Conservation (phyloP, 1,284 basidiomycete species). For the Ustanciosporium gigantosporum region DNA sequence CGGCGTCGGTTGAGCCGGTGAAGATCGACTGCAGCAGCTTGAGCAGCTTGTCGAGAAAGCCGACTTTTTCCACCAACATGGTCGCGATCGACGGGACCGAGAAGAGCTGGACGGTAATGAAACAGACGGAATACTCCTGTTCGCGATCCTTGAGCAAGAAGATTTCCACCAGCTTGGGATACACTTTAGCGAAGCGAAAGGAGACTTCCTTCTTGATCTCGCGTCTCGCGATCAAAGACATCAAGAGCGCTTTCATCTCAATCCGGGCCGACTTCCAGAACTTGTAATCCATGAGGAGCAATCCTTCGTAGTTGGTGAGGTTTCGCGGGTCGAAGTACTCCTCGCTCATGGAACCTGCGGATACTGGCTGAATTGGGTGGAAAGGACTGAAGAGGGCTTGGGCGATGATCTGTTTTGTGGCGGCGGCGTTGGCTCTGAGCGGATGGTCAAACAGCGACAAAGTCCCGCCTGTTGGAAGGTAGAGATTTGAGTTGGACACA, state of each 20-base stretch:
- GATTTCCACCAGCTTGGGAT: slow-evolving; percentile 54
- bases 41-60: slow-evolving; percentile 46
- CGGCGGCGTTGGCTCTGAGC: slow-evolving; percentile 39
- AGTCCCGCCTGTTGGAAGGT: slow-evolving; percentile 9
- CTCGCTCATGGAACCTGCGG: slow-evolving; percentile 39
- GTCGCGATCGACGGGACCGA: slow-evolving; percentile 57
- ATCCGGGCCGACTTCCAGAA: slow-evolving; percentile 65
- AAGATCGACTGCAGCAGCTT: slow-evolving; percentile 54
- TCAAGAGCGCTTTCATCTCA: slow-evolving; percentile 79
- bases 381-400: slow-evolving; percentile 43
- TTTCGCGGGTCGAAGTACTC: slow-evolving; percentile 50
- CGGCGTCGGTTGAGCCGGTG: slow-evolving; percentile 24
- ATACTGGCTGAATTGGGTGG: slow-evolving; percentile 25
- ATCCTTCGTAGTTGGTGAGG: slow-evolving; percentile 50
- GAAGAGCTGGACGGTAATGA: slow-evolving; percentile 59
- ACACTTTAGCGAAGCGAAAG: slow-evolving; percentile 61
- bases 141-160: slow-evolving; percentile 59
- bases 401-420: slow-evolving; percentile 45
- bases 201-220: slow-evolving; percentile 78
- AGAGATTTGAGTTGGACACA: slow-evolving; percentile 50
- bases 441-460: slow-evolving; percentile 15
- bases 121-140: slow-evolving; percentile 57
- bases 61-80: slow-evolving; percentile 45
- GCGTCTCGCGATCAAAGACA: slow-evolving; percentile 71
- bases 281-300: slow-evolving; percentile 55